Evolutionary conservation across 129 eudicot genomes (phyloP), one percentile per base, ranked within the genome.

Genomic region (Sambucus nigra): DNA sequence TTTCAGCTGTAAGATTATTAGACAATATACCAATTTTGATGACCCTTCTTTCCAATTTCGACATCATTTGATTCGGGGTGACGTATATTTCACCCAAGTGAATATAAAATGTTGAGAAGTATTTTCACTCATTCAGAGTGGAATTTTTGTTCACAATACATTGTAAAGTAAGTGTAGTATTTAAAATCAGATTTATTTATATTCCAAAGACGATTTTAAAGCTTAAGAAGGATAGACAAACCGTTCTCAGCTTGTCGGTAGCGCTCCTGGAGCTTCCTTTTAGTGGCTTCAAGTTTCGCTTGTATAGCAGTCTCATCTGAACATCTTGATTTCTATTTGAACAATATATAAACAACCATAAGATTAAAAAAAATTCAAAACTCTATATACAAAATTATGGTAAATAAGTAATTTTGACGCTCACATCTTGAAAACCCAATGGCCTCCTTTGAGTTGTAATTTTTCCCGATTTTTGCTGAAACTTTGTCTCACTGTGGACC

Each of bases 241-340:
- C 97, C 97, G 7, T 81, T 89, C 60, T 84, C 88, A 25, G 83
- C 98, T 89, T 84, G 80, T 72, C 81, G 88, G 67, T 89, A 89
- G 8, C 98, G 83, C 59, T 84, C 95, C 19, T 85, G 95, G 26
- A 89, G 98, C 59, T 81, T 89, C 81, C 98, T 76, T 56, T 84
- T 89, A 24, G 98, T 64, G 41, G 71, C 94, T 71, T 84, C 94
- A 26, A 89, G 73, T 55, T 81, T 84, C 49, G 65, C 70, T 59
- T 63, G 67, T 2, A 50, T 76, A 0, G 69, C 63, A 27, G 73
- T 75, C 48, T 60, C 88, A 49, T 68, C 62, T 7, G 71, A 35
- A 48, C 59, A 40, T 50, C 52, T 68, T 40, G 47, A 27, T 62
- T 78, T 82, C 95, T 84, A 51, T 46, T 47, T 27, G 23, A 70